These are phyloP conservation scores for Acer campestre DNA, from an alignment of 345 rosid species.

Conservation along the genomic window DNA sequence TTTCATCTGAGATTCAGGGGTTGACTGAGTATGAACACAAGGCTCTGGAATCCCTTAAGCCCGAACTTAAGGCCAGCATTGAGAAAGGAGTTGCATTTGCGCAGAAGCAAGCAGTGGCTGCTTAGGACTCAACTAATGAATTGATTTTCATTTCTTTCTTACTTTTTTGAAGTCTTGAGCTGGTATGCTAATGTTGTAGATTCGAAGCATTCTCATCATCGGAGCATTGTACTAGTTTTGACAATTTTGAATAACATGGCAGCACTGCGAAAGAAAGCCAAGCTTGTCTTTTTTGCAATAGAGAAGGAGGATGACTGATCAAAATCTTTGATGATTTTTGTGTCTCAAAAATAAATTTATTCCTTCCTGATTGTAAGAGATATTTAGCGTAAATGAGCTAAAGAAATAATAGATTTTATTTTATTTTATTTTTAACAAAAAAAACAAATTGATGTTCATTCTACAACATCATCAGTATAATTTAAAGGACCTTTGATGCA, in stretches of 20 bases:
- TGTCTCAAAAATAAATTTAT: no score
- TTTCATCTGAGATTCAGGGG: slow-evolving; percentile 70
- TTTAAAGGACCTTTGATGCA: no score
- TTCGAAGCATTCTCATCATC: neutral
- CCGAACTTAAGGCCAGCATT: slow-evolving; percentile 82
- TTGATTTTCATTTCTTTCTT: no score
- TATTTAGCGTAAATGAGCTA: no score
- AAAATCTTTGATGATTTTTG: no score
- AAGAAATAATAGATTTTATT: no score
- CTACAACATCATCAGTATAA: no score
- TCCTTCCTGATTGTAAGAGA: no score
- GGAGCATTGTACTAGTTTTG: slow-evolving; percentile 22
- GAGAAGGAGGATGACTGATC: no score
- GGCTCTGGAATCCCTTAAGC: slow-evolving; percentile 78
- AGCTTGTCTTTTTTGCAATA: no score
- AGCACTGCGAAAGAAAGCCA: neutral
- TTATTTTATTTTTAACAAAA: no score
- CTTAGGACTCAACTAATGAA: slow-evolving; percentile 29
- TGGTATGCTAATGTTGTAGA: slow-evolving; percentile 30
- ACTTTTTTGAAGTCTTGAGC: neutral
- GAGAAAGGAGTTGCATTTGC: slow-evolving; percentile 82
- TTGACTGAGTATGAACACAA: slow-evolving; percentile 77
- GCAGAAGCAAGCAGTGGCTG: slow-evolving; percentile 60
- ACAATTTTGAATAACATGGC: slow-evolving; percentile 26
- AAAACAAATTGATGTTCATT: no score